These are phyloP conservation scores for Plectosphaerella cucumerina DNA, from an alignment of 2,329 filamentous ascomycete species.

Conservation along the genomic window DNA sequence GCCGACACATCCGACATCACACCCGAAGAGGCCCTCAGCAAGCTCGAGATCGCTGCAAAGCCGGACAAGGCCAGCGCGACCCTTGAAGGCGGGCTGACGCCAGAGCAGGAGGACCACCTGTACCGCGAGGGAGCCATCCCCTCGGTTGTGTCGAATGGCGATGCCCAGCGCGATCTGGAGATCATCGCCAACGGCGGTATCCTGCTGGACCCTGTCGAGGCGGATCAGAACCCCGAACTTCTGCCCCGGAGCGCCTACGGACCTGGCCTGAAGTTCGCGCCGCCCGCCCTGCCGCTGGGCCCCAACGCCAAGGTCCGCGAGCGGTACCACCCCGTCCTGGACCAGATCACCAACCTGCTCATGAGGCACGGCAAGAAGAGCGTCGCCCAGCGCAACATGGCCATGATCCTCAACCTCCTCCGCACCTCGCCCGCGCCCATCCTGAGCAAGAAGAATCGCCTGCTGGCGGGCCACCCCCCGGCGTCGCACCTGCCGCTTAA, in stretches of 20 bases:
- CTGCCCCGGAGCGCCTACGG: background rate
- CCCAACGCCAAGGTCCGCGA: constrained; percentile 63
- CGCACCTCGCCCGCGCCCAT: constrained; percentile 79
- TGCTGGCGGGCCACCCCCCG: constrained; percentile 74
- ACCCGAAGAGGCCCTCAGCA: constrained; percentile 4
- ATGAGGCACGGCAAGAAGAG: constrained; percentile 92
- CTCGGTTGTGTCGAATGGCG: constrained; percentile 15
- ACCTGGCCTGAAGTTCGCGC: constrained; percentile 62
- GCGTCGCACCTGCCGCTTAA: constrained; percentile 79
- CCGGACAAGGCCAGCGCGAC: constrained; percentile 1
- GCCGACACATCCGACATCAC: constrained; percentile 1
- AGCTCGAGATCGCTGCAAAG: constrained; percentile 5
- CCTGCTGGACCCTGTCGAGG: constrained; percentile 22
- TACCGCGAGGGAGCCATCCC: constrained; percentile 38
- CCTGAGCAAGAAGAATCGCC: constrained; percentile 64
- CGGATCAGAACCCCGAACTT: background rate
- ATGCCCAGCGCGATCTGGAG: constrained; percentile 20
- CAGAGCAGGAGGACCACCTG: constrained; percentile 38
- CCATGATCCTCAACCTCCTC: constrained; percentile 75
- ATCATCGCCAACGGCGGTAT: constrained; percentile 24
- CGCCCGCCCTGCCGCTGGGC: constrained; percentile 64
- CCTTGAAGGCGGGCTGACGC: constrained; percentile 29
- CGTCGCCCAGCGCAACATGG: constrained; percentile 88
- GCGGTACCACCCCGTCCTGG: constrained; percentile 79
- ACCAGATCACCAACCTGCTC: constrained; percentile 83